Percentiles rank a stretch among this genome's conserved stretches.
phyloP scores from a whole-genome alignment of 2,329 filamentous ascomycete species.

The Aspergillus pseudoterreus region DNA sequence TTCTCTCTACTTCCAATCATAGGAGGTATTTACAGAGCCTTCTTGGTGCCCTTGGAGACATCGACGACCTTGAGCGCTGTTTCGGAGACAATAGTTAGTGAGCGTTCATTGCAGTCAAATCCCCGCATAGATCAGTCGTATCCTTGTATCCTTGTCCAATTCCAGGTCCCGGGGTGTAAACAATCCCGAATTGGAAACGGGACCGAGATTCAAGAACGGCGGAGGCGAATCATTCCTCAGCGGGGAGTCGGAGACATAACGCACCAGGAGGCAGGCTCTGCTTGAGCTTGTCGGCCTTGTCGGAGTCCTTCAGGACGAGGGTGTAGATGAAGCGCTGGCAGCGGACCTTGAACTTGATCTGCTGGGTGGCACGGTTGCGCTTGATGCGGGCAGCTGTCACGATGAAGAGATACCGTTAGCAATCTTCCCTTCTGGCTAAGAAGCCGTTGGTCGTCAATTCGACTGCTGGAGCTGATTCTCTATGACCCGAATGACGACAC shows the following conservation, averaged over 20 bases:
- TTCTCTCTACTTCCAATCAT: constrained; percentile 20
- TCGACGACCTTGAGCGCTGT: constrained; percentile 45
- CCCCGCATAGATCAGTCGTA: neutral
- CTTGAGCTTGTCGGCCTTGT: constrained; percentile 99
- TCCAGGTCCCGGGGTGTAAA: neutral
- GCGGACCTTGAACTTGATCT: constrained; percentile 99
- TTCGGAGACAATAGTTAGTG: constrained; percentile 1
- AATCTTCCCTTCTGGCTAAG: neutral
- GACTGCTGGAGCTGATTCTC: constrained; percentile 1
- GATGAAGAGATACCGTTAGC: constrained; percentile 15
- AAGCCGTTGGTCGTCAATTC: neutral
- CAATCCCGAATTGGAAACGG: too few relatives aligned
- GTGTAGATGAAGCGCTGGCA: constrained; percentile 97
- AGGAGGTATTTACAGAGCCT: constrained; percentile 39
- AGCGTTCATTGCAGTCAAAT: constrained; percentile 19
- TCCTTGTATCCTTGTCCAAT: neutral
- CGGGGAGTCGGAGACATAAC: constrained; percentile 35
- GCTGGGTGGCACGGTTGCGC: constrained; percentile 85
- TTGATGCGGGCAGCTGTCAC: constrained; percentile 78
- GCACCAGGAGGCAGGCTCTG: constrained; percentile 96
- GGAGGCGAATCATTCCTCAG: neutral
- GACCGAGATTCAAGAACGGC: neutral
- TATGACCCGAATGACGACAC: neutral
- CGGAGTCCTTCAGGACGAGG: constrained; percentile 94
- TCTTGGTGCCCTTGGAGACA: constrained; percentile 44